A percentile compares a stretch with the other conserved stretches of the same genome.
Conservation (phyloP, 1,284 basidiomycete species). For the Mycosarcoma mackinlayi region DNA sequence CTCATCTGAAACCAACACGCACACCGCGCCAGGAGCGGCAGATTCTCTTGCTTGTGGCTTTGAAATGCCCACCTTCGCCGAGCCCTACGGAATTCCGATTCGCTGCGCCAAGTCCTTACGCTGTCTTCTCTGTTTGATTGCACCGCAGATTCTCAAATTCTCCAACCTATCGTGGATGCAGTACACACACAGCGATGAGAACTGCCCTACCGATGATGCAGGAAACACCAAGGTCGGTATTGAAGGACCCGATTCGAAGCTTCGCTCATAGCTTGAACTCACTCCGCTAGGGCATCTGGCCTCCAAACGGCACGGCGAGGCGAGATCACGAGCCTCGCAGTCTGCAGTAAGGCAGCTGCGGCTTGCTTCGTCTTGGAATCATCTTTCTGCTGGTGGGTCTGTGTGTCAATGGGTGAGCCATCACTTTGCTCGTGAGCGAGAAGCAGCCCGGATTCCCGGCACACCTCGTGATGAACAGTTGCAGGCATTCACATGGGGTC, state of each 20-base stretch:
- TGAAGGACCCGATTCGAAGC: no score
- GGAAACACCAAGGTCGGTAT: no score
- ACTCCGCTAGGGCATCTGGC: no score
- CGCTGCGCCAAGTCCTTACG: conserved; percentile 2
- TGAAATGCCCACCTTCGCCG: conserved; percentile 18
- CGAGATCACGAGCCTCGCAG: not conserved
- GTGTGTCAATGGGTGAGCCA: conserved; percentile 5
- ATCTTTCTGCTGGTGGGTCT: no score
- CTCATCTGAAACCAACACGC: conserved; percentile 10
- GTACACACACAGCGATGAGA: no score
- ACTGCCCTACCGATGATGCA: no score
- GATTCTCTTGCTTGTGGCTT: not conserved
- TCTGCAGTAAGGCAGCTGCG: no score
- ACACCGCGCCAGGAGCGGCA: not conserved
- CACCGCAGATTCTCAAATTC: not conserved
- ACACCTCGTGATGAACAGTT: not conserved
- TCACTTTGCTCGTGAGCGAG: not conserved
- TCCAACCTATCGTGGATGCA: no score
- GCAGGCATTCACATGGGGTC: not conserved
- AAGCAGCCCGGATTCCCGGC: not conserved
- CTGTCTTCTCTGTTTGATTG: not conserved
- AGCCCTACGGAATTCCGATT: conserved; percentile 35
- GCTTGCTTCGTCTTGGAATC: no score
- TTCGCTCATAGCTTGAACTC: no score
- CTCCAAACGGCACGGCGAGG: no score